Evolutionary conservation across 1,284 basidiomycete genomes (phyloP), one percentile per base, ranked within the genome.

Genomic region (Trichosporon asahii): DNA sequence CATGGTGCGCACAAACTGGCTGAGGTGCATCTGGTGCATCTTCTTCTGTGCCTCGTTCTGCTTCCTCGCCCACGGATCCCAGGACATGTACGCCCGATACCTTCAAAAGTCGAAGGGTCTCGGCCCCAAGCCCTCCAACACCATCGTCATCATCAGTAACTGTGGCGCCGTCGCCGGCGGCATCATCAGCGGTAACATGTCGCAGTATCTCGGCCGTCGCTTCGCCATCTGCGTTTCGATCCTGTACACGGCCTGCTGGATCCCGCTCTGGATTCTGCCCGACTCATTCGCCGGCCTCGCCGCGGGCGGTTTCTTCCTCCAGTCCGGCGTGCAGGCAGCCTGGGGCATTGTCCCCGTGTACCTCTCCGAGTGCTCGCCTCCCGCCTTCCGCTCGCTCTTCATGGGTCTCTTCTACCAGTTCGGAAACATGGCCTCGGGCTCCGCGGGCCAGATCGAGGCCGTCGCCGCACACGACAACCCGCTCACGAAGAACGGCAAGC

Each of bases 331-430:
- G 1, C 92, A 94, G 79, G 91, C 90, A 25, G 85, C 86, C 0
- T 87, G 86, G 84, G 84, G 82, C 74, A 74, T 83, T 33, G 78
- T 84, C 14, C 83, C 83, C 23, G 76, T 80, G 55, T 81, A 91
- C 80, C 86, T 97, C 18, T 88, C 90, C 2, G 96, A 98, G 83
- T 90, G 96, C 84, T 91, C 92, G 5, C 80, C 81, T 18, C 80
- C 94, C 0, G 94, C 93, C 0, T 98, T 97, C 88, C 88, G 95
- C 68, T 93, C 94, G 7, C 92, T 92, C 0, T 98, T 96, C 87
- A 91, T 91, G 23, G 95, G 95, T 74, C 88, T 96, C 0, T 90
- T 92, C 0, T 98, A 97, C 84, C 72, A 73, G 69, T 74, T 82
- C 44, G 83, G 83, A 69, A 85, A 83, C 76, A 96, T 96, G 91